Evolutionary conservation across 2,329 filamentous ascomycete species (phyloP), one percentile per base, ranked within the genome.

Genomic region (Monilinia laxa): DNA sequence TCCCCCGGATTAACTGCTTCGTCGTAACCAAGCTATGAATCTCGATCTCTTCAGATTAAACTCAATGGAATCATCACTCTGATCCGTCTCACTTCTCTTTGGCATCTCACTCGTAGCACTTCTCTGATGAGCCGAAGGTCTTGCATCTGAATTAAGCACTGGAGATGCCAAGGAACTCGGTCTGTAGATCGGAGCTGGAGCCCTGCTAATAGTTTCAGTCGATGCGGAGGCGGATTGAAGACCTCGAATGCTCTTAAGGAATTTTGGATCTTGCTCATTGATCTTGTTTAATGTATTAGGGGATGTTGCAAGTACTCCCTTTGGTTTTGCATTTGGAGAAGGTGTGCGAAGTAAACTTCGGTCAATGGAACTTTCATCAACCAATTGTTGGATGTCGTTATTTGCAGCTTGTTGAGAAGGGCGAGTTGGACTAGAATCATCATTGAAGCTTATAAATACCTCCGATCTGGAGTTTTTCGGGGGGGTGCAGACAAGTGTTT

Each of bases 241-340:
- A 16, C 68, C 70, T 28, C 68, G 53, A n/a, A 73, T 45, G 2
- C 69, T 69, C 5, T 66, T 52, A 10, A 71, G 52, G 35, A 69
- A 73, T 38, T 70, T 69, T 5, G 71, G 71, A 65, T 73, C 71
- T 45, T 64, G 64, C 52, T 73, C 71, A 25, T 73, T 73, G 51
- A 70, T 51, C 20, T 59, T 60, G 31, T 73, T 73, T 54, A 72
- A 65, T 7, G 70, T 68, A 25, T 73, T 69, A 45, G 70, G 71
- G 4, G 70, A 68, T 12, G 55, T 42, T 14, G 23, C 65, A 54
- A 62, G 25, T 52, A 51, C 31, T 52, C 56, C 3, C 42, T 52
- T 56, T 57, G 35, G 9, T 38, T 31, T 18, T n/a, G 64, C 12
- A 1, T n/a, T 49, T 49, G 55, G 64, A 54, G 62, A 67, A 35